phyloP scores from a whole-genome alignment of 371 early-diverging fungal genomes.

The Mucor lusitanicus region DNA sequence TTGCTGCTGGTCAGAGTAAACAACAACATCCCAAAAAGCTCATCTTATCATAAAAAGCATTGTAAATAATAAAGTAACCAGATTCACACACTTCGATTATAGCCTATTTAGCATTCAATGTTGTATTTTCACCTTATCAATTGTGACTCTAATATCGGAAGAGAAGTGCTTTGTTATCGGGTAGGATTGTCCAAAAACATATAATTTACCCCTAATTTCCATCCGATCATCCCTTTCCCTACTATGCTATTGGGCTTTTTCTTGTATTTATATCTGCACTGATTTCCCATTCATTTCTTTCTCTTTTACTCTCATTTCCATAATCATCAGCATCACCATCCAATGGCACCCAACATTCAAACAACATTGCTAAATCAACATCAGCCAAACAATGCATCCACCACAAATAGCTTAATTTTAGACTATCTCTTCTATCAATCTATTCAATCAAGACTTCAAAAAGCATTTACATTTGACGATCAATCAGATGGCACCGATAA shows the following conservation, averaged over 20 bases:
- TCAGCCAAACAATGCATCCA: background rate
- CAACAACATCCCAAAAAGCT: constrained; percentile 9
- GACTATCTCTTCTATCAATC: constrained; percentile 61
- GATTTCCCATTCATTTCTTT: background rate
- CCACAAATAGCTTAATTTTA: constrained; percentile 62
- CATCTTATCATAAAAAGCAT: constrained; percentile 12
- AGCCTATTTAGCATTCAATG: background rate
- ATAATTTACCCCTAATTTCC: constrained; percentile 5
- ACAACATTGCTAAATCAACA: constrained; percentile 5
- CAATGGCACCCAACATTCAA: constrained; percentile 1
- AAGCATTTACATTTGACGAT: constrained; percentile 16
- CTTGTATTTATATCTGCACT: background rate
- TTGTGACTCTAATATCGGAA: constrained; percentile 17
- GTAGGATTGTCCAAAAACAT: background rate
- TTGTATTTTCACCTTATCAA: constrained; percentile 10
- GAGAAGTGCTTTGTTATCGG: background rate
- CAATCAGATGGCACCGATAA: constrained; percentile 20
- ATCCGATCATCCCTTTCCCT: constrained; percentile 3
- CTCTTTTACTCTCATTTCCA: background rate
- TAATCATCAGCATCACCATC: background rate
- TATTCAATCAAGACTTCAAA: constrained; percentile 51
- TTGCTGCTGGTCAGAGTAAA: constrained; percentile 20
- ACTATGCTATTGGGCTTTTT: constrained; percentile 8
- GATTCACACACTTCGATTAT: background rate
- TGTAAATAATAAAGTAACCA: constrained; percentile 6